Evolutionary conservation across 352 stramenopile species (phyloP).

Genomic region (Chrysophaeum taylorii): DNA sequence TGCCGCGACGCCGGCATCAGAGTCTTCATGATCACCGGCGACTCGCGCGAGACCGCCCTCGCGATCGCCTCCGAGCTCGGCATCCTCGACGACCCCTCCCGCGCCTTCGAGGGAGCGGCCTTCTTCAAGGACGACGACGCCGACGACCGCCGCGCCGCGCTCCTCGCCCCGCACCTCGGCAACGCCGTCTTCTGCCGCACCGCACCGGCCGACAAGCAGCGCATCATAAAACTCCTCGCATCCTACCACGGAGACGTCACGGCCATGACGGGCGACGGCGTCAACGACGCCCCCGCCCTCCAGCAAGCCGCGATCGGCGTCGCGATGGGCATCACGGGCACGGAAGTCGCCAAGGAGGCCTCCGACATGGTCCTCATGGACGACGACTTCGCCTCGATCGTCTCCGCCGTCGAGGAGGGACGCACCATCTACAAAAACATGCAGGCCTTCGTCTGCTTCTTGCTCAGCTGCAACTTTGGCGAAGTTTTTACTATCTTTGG

Average conservation of each 20-base stretch:
- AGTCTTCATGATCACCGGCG: slow-evolving; percentile 99
- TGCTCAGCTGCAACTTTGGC: slow-evolving; percentile 98
- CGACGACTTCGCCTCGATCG: slow-evolving; percentile 98
- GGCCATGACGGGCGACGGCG: slow-evolving; percentile 94
- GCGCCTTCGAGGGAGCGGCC: slow-evolving; percentile 82
- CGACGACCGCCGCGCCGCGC: slow-evolving; percentile 67
- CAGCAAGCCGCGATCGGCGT: slow-evolving; percentile 96
- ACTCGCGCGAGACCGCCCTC: slow-evolving; percentile 93
- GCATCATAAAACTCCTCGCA: slow-evolving; percentile 67
- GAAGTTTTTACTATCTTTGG: slow-evolving; percentile 98
- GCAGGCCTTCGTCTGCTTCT: slow-evolving; percentile 97
- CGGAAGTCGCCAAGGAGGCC: slow-evolving; percentile 91
- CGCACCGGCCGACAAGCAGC: slow-evolving; percentile 94
- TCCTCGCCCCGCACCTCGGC: slow-evolving; percentile 44
- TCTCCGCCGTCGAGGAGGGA: slow-evolving; percentile 67
- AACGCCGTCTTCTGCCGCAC: slow-evolving; percentile 94
- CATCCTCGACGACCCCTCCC: slow-evolving; percentile 51
- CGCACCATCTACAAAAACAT: slow-evolving; percentile 82
- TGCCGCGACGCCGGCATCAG: slow-evolving; percentile 90
- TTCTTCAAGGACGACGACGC: slow-evolving; percentile 76
- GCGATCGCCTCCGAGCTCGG: slow-evolving; percentile 70
- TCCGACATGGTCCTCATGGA: slow-evolving; percentile 96
- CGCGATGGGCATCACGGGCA: slow-evolving; percentile 94
- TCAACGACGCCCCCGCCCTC: slow-evolving; percentile 95
- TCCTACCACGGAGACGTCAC: slow-evolving; percentile 78